Base-by-base conservation (phyloP, 768 basidiomycete genomes). In the Lentinula edodes region DNA sequence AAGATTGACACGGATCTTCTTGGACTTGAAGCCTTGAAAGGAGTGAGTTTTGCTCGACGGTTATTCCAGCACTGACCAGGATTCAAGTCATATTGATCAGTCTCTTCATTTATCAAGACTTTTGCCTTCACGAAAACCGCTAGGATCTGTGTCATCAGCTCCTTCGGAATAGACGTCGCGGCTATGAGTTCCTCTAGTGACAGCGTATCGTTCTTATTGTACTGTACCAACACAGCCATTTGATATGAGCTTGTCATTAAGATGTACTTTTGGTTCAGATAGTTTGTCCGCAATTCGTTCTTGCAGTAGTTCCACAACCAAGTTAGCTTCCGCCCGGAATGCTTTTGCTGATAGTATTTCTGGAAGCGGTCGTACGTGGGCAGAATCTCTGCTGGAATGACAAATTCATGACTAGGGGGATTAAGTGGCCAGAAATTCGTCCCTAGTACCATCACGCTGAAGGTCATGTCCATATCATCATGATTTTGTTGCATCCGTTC, bases 271-370 rank as follows among this genome's bases (percentile, higher is more conserved):
- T 95, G 93, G 69, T 88, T 89, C 58, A 93, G 80, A 74, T 97
- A 94, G 70, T 91, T 95, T 65, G 95, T 95, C 60, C 90, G 86
- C 6, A 99, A 83, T 72, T 99, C 97, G 75, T 95, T 95, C 79
- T 96, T 96, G 60, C 89, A 94, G 72, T 95, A 93, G 69, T 98
- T 96, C 97, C 97, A 99, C 9, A 98, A 77, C 96, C 96, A 99
- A 0, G 93, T 95, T 46, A 99, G 82, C 71, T 96, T 96, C 63
- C 96, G 89, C 13, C 95, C 96, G 2, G 89, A 91, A 73, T 96
- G 93, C 73, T 95, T 94, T 70, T 86, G 87, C 70, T 92, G 90
- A 73, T 98, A 98, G 78, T 94, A 98, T 63, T 87, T 86, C 64
- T 87, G 85, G 81, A 98, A 99, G 48, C 93, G 86, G 62, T 95